Base-by-base conservation (phyloP, 768 basidiomycete species). In the Neoboletus magnificus region DNA sequence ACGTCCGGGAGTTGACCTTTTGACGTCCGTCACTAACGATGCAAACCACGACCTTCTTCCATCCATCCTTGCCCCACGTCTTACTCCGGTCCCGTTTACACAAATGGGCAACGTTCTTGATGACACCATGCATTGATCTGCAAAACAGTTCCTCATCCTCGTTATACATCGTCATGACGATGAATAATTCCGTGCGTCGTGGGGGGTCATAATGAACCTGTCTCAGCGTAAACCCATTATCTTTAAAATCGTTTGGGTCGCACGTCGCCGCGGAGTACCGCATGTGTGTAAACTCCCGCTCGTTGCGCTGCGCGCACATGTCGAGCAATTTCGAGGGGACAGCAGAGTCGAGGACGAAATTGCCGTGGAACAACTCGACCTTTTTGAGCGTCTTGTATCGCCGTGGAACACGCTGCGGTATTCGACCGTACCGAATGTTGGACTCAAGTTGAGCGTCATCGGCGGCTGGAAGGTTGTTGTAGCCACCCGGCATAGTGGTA, bases 151-250 rank as follows among this genome's bases (percentile, higher is more conserved):
- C 83, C 69, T 96, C 93, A 63, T 91, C 85, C 65, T 93, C 93
- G 65, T 97, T 96, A 71, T 96, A 97, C 94, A 98, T 97, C 15
- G 95, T 98, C 83, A 98, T 89, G 41, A 97, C 95, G 62, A 98
- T 95, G 74, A 97, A 96, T 16, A 98, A 76, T 71, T 98, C 96
- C 33, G 95, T 97, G 33, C 89, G 79, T 20, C 95, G 79, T 0
- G 91, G 89, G 0, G 93, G 93, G 63, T 95, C 91, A 70, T 96
- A 95, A 63, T 91, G 83, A n/a, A 84, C 80, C 69, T 96, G 95
- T 3, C 96, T 84, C 8, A 98, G 78, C 0, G 92, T 91, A 73
- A 96, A 98, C 1, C 89, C 85, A 12, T 82, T 72, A 27, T 84
- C 76, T 64, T 86, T 80, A 71, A 98, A 98, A 66, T 92, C 86